Percentiles rank a stretch among this genome's conserved stretches.
phyloP scores from a whole-genome alignment of 139 green algal genomes.

The Ostreobium quekettii region DNA sequence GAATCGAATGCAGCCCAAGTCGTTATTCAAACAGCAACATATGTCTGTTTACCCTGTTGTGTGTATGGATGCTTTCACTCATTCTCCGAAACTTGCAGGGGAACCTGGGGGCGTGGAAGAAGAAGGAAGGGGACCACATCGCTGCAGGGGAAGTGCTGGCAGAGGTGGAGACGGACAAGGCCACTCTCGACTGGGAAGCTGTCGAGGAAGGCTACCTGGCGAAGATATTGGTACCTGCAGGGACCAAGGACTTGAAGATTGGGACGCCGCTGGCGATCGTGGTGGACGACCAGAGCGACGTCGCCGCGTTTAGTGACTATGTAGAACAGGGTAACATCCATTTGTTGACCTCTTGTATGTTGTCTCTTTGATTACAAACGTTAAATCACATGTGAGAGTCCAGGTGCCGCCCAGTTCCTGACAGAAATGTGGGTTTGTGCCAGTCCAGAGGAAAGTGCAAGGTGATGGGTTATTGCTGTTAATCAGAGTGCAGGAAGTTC shows the following conservation, averaged over 20 bases:
- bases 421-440: not conserved
- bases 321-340: slow-evolving; percentile 10
- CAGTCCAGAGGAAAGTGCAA: too few relatives aligned
- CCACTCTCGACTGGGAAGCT: slow-evolving; percentile 61
- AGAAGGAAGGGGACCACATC: slow-evolving; percentile 43
- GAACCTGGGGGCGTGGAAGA: slow-evolving; percentile 80
- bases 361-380: not conserved
- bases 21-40: not conserved
- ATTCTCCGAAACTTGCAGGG: slow-evolving; percentile 36
- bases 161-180: slow-evolving; percentile 95
- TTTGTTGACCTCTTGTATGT: not conserved
- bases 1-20: not conserved
- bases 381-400: not conserved
- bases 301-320: slow-evolving; percentile 67
- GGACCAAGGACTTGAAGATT: slow-evolving; percentile 49
- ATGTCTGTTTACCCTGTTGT: not conserved
- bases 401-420: too few relatives aligned
- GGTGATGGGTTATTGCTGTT: not conserved
- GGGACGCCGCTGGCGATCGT: slow-evolving; percentile 55
- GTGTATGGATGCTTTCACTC: not conserved
- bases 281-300: slow-evolving; percentile 66
- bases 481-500: not conserved
- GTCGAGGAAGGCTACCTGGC: slow-evolving; percentile 53
- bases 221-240: slow-evolving; percentile 21
- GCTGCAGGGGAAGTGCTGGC: slow-evolving; percentile 50